These are phyloP conservation scores for Tuber borchii DNA, from an alignment of 495 filamentous ascomycete genomes.

Conservation along the genomic window DNA sequence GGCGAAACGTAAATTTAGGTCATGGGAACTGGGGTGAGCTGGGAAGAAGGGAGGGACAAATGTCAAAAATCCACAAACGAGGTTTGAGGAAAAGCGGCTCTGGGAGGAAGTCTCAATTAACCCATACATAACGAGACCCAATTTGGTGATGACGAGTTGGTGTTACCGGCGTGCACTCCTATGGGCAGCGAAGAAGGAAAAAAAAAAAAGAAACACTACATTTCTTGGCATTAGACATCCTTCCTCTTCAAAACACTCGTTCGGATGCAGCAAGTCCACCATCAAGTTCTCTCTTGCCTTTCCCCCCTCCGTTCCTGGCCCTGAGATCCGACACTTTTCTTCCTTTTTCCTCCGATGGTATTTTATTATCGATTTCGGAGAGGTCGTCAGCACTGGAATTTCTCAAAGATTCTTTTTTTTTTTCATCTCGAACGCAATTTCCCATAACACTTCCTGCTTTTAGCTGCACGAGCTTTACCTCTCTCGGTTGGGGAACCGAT, in stretches of 20 bases:
- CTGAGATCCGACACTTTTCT: slow-evolving; percentile 2
- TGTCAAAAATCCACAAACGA: background rate
- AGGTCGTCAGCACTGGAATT: too few species aligned
- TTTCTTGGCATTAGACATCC: background rate
- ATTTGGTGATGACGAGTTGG: background rate
- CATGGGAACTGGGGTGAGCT: background rate
- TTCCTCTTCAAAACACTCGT: background rate
- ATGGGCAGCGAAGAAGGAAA: background rate
- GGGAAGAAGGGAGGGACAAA: background rate
- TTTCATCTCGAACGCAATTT: too few species aligned
- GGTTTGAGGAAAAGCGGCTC: background rate
- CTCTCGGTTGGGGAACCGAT: too few species aligned
- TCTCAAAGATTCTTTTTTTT: too few species aligned
- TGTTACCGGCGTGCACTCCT: background rate
- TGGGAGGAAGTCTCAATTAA: background rate
- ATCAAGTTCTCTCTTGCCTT: background rate
- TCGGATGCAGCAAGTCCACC: background rate
- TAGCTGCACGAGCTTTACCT: too few species aligned
- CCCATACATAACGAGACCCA: background rate
- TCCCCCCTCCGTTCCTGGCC: slow-evolving; percentile 2
- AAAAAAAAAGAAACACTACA: background rate
- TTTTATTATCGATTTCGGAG: background rate
- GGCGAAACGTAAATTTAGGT: slow-evolving; percentile 4
- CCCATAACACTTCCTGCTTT: too few species aligned
- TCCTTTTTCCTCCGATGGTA: background rate